These are phyloP conservation scores for Vitis hybrid DNA, from an alignment of 177 flowering plant species.

Conservation along the genomic window DNA sequence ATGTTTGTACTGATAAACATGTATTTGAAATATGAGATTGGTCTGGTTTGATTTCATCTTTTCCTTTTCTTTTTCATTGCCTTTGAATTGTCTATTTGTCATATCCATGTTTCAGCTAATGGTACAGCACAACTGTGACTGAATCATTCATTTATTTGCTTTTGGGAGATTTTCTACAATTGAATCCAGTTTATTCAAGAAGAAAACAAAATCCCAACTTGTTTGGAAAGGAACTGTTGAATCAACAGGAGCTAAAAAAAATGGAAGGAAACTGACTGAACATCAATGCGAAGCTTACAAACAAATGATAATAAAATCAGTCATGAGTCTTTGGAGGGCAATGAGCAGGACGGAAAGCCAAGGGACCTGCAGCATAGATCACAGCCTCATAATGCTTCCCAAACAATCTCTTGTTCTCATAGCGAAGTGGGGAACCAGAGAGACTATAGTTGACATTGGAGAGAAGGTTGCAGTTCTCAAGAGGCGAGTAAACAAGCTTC, in stretches of 20 bases:
- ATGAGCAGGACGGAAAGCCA: constrained; percentile 72
- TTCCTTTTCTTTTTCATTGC: too few relatives aligned
- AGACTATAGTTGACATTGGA: constrained; percentile 65
- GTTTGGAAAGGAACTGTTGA: background rate
- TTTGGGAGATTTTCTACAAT: background rate
- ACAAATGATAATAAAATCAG: constrained; percentile 8
- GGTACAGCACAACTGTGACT: background rate
- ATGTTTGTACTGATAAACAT: background rate
- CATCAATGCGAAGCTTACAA: background rate
- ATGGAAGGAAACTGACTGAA: background rate
- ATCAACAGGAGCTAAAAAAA: background rate
- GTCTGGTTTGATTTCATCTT: too few relatives aligned
- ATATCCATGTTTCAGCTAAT: background rate
- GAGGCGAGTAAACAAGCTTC: constrained; percentile 69
- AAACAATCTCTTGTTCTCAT: constrained; percentile 46
- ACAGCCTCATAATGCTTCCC: constrained; percentile 57
- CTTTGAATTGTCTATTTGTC: background rate
- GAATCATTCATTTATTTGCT: background rate
- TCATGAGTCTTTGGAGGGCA: constrained; percentile 38
- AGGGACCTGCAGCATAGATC: constrained; percentile 70
- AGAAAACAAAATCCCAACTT: constrained; percentile 2
- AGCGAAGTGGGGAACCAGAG: constrained; percentile 64
- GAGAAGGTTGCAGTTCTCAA: constrained; percentile 50
- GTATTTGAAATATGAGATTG: background rate
- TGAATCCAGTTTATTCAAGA: background rate